Evolutionary conservation across 805 yeast species (phyloP), one percentile per base, ranked within the genome.

Genomic region (Pichia deserticola): DNA sequence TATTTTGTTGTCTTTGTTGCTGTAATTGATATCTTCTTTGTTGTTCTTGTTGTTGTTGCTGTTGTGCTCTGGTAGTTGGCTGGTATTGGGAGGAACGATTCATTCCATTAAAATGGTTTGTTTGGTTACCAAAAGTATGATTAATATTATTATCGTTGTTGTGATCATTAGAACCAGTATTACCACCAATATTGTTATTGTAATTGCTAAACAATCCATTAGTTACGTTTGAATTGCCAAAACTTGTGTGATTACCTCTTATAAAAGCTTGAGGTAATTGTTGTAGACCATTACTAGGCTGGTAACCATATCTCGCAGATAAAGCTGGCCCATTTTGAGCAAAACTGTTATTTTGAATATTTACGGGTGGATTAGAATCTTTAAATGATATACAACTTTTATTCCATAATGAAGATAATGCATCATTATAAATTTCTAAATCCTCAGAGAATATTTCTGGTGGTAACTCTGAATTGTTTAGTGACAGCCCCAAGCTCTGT

Each of bases 21-120:
- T 45, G 44, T 25, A 53, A 35, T 48, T 53, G 46, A 58, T 34
- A 3, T 39, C 39, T 36, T 38, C 33, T 63, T 13, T 36, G 43
- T 9, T 40, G 45, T 11, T 41, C 42, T n/a, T 43, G 45, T n/a
- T 47, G 40, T 40, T 48, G 51, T 39, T 55, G 57, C 43, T 62
- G 66, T 49, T 63, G 67, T 1, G 67, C 67, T 20, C 67, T 51
- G 0, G 67, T 63, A 4, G 65, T 62, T 1, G 67, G 67, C 27
- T 59, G 63, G 29, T 47, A 50, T 12, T 54, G 55, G 30, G 51
- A 29, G 28, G 45, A 13, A 10, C 42, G 30, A 25, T 43, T 39
- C 13, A 44, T 7, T 11, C 50, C 48, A 45, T 34, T 37, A 36
- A 47, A 49, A 41, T 49, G 51, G 32, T 39, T 45, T 7, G 32